Base-by-base conservation (phyloP, 192 early-diverging fungal genomes). In the Obelidium mucronatum region DNA sequence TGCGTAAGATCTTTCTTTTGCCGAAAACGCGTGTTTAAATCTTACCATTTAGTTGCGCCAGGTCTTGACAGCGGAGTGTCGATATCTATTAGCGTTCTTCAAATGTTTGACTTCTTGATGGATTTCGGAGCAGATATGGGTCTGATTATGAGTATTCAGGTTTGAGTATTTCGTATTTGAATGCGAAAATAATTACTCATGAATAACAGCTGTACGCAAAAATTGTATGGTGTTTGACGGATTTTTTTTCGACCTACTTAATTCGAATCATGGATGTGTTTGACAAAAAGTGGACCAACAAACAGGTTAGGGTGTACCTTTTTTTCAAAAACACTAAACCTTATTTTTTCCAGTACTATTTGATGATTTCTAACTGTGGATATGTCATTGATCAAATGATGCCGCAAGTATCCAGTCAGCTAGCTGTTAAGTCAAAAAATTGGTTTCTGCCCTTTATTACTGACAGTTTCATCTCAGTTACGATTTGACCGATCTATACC, bases 401-500 rank as follows among this genome's bases (percentile, higher is more conserved):
- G 40, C 90, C 90, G 3, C 85, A 84, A 54, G 84, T 90, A 6
- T 77, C 83, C 26, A 76, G 72, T 8, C 91, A 92, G 74, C 71
- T 92, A 17, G 83, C 85, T 66, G 89, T 89, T 79, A 65, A 81
- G 80, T 22, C 30, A 34, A 40, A n/a, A n/a, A n/a, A n/a, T 39
- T 33, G 40, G 3, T n/a, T 17, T 54, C 22, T 8, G 31, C 35
- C 19, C 30, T 30, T 58, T 19, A 37, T 24, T 2, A 34, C 30
- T 19, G 36, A 76, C 39, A 31, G 2, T 33, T 58, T 28, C 22
- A 33, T 31, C 53, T 19, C 76, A 91, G 89, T 80, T 84, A 52
- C 85, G 89, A 31, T 94, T 94, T 83, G 91, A 94, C 59, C 79
- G 93, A 59, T 84, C 91, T 35, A 94, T 94, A 79, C 92, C 92